phyloP scores from a whole-genome alignment of 495 filamentous ascomycete genomes.

The Trichoderma gamsii region DNA sequence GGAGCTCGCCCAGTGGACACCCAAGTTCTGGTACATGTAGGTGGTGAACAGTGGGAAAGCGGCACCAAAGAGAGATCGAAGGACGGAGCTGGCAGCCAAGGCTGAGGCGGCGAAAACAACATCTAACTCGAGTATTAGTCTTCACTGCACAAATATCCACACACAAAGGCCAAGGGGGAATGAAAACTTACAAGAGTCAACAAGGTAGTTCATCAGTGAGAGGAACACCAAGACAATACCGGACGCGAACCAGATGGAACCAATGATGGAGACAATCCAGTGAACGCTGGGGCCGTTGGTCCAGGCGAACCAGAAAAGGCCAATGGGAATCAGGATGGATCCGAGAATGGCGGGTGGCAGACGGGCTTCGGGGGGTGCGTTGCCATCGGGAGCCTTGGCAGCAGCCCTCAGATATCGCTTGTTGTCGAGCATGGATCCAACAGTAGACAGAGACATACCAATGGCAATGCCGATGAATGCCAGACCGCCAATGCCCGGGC shows the following conservation, averaged over 20 bases:
- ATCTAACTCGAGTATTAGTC: conserved; percentile 26
- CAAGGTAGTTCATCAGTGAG: conserved; percentile 70
- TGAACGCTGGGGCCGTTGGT: conserved; percentile 43
- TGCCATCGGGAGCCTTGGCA: conserved; percentile 44
- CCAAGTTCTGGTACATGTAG: conserved; percentile 67
- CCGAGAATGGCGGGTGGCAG: conserved; percentile 70
- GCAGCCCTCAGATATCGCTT: conserved; percentile 48
- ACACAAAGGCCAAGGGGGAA: not conserved
- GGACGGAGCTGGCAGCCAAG: conserved; percentile 68
- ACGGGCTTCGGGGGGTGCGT: conserved; percentile 67
- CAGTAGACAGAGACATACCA: conserved; percentile 64
- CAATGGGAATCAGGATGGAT: conserved; percentile 43
- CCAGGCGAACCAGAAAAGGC: conserved; percentile 61
- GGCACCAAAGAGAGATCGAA: conserved; percentile 64
- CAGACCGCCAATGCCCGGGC: conserved; percentile 65
- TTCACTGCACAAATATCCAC: not conserved
- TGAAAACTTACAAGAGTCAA: conserved; percentile 49
- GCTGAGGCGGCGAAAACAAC: conserved; percentile 78
- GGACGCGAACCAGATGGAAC: conserved; percentile 41
- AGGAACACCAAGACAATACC: conserved; percentile 59
- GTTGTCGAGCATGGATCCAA: conserved; percentile 64
- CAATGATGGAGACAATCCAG: conserved; percentile 48
- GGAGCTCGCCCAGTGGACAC: conserved; percentile 74
- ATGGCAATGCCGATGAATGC: conserved; percentile 76
- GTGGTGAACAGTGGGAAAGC: conserved; percentile 80